Evolutionary conservation across 192 early-diverging fungal genomes (phyloP), one percentile per base, ranked within the genome.

Genomic region (Coemansia sp.): DNA sequence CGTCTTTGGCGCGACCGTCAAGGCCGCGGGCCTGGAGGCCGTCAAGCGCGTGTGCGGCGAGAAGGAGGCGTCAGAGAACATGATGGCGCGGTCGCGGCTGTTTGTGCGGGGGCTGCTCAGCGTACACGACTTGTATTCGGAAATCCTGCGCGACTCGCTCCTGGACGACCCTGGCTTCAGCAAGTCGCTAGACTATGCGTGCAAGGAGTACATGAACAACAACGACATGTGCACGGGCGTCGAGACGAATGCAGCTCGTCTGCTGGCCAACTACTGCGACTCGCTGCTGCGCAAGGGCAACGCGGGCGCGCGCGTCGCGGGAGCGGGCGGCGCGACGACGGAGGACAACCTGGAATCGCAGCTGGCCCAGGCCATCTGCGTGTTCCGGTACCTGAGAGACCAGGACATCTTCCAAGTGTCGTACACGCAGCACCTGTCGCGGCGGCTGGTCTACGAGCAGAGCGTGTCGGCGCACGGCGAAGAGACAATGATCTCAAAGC

Each of bases 361-460:
- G 37, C 61, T 82, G 22, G 34, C 59, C 33, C 65, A 59, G 45
- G 60, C 75, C 16, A 91, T 99, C 79, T 94, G 84, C 5, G 82
- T 99, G 11, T 96, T 92, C 72, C 91, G 93, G 64, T 99, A 91
- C 61, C 81, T 99, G 32, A 91, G 92, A 48, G 92, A 94, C 78
- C 89, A 91, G 64, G 96, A 99, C 61, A 90, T 99, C 22, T 99
- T 97, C 77, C 94, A 96, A 65, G 92, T 94, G 72, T 92, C 94
- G 39, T 99, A 99, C 70, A 83, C 85, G 27, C 90, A 87, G 62
- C 86, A 87, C 77, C 67, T 99, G 57, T 90, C 94, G 20, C 90
- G 90, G 40, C 92, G 96, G 30, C 79, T 99, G 13, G 88, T 99
- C 13, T 83, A 91, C 72, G 80, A 79, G 37, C 80, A 85, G 7